These are phyloP conservation scores for Saccharomycopsis fibuligera DNA, from an alignment of 805 yeast species.

Conservation along the genomic window DNA sequence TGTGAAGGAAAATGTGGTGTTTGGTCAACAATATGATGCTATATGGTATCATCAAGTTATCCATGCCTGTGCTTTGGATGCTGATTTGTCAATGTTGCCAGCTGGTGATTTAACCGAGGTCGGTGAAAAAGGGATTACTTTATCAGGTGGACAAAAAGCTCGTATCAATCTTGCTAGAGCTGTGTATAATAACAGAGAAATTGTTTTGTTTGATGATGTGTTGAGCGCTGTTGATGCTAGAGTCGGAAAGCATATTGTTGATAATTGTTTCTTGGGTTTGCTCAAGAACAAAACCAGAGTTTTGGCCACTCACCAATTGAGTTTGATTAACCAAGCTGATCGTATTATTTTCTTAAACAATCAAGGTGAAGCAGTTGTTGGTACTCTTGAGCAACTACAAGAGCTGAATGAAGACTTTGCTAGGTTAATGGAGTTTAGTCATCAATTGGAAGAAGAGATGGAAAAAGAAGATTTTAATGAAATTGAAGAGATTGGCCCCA, in stretches of 20 bases:
- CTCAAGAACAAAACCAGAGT: constrained; percentile 50
- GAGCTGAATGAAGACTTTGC: constrained; percentile 36
- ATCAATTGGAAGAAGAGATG: constrained; percentile 23
- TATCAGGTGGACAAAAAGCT: constrained; percentile 76
- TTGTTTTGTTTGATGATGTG: constrained; percentile 61
- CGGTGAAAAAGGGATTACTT: constrained; percentile 69
- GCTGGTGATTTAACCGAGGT: constrained; percentile 67
- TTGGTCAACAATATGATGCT: constrained; percentile 46
- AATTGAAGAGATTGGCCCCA: background rate
- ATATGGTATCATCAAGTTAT: constrained; percentile 45
- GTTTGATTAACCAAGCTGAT: constrained; percentile 56
- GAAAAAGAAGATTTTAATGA: constrained; percentile 25
- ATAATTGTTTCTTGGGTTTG: constrained; percentile 48
- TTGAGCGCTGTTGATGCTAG: constrained; percentile 72
- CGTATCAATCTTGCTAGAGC: constrained; percentile 64
- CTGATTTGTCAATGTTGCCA: constrained; percentile 52
- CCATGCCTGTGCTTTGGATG: constrained; percentile 50
- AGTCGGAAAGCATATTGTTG: constrained; percentile 63
- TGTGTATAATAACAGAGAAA: constrained; percentile 54
- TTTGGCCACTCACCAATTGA: constrained; percentile 71
- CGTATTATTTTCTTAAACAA: constrained; percentile 48
- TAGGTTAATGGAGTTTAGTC: constrained; percentile 37
- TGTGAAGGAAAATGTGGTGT: constrained; percentile 56
- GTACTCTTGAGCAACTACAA: constrained; percentile 43
- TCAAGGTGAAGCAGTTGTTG: constrained; percentile 47